Percentiles rank a stretch among this genome's conserved stretches.
These are phyloP conservation scores for Euphorbia peplus DNA, from an alignment of 345 rosid species.

Conservation along the genomic window DNA sequence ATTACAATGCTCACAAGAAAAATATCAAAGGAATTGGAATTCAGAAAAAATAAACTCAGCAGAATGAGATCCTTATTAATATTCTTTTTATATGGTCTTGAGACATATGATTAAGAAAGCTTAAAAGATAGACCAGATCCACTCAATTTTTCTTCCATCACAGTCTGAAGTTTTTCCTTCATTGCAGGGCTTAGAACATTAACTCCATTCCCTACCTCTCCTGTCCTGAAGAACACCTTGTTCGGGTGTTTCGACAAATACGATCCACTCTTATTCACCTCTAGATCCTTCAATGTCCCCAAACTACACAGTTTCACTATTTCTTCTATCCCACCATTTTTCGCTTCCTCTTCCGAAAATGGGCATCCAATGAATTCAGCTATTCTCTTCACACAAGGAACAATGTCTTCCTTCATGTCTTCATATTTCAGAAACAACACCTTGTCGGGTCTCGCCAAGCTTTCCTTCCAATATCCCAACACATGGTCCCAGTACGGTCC, in stretches of 20 bases:
- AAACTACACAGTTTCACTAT: too few species aligned
- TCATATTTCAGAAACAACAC: constrained; percentile 34
- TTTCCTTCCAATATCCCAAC: constrained; percentile 34
- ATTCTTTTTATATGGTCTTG: too few species aligned
- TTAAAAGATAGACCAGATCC: constrained; percentile 23
- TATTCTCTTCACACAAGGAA: constrained; percentile 19
- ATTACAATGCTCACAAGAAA: too few species aligned
- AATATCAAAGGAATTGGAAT: too few species aligned
- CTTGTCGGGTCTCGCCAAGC: constrained; percentile 22
- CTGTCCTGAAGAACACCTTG: constrained; percentile 21
- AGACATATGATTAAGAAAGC: background rate
- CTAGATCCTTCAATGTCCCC: too few species aligned
- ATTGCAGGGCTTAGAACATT: constrained; percentile 16
- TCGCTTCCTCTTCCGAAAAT: constrained; percentile 16
- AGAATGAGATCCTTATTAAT: too few species aligned
- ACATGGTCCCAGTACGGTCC: constrained; percentile 42
- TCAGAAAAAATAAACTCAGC: too few species aligned
- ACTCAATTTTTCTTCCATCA: constrained; percentile 18
- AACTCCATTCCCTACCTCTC: constrained; percentile 25
- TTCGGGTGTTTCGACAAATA: constrained; percentile 3
- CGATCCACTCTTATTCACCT: constrained; percentile 5
- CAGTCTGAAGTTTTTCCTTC: constrained; percentile 3
- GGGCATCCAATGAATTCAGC: constrained; percentile 12
- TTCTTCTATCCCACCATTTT: background rate
- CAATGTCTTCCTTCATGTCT: constrained; percentile 32